Base-by-base conservation (phyloP, 1,139 yeast genomes). In the Citeromyces hawaiiensis region DNA sequence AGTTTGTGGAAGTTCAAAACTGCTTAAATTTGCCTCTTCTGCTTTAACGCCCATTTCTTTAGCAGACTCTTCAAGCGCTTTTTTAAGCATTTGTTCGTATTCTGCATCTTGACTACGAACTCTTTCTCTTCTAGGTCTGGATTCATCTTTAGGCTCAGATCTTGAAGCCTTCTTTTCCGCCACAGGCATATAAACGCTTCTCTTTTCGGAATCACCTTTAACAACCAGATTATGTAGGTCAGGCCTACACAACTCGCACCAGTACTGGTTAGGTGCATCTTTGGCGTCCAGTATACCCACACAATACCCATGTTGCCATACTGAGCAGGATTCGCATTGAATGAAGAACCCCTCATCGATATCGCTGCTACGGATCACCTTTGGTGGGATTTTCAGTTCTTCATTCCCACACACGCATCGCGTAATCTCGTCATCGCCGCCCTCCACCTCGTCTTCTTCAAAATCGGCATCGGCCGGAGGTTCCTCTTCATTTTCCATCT, bases 291-390 rank as follows among this genome's bases (percentile, higher is more conserved):
- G 68, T 43, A 85, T 70, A 1, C 96, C 94, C 35, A 91, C 96
- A 63, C 98, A 91, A 59, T 69, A 87, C 3, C 96, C 97, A 56
- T 91, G 98, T 59, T 91, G 97, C 98, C 97, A 91, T 9, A 81
- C 95, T 19, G 86, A 77, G 61, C 98, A 91, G 46, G 72, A 69
- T 50, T 91, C 97, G 66, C 98, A 91, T 59, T 82, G 93, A 49
- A 83, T 82, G 58, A 80, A 83, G 40, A 83, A 69, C 3, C 93
- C 93, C 46, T 80, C 80, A 42, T 81, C 83, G 40, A 80, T 72
- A 42, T 77, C 71, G 45, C 69, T 59, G 8, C 10, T 30, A 30
- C 34, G 34, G 13, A 30, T 10, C 17, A 30, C 17, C 16, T 30
- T 30, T 38, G 72, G 60, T 55, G 70, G 66, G 41, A 69, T 44